phyloP scores from a whole-genome alignment of 2,329 filamentous ascomycete species.

The Aspergillus nomiae region DNA sequence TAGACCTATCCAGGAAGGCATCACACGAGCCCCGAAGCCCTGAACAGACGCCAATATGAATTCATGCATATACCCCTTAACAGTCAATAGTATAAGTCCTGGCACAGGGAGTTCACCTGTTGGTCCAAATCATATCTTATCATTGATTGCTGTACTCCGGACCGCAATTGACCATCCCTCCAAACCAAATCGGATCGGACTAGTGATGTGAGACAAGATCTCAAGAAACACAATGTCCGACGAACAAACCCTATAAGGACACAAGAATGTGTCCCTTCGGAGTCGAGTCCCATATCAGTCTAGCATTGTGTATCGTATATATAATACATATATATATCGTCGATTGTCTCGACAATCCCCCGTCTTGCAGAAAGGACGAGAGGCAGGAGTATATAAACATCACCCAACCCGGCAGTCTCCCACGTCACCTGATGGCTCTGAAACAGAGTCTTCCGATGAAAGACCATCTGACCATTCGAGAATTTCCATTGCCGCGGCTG shows the following conservation, averaged over 20 bases:
- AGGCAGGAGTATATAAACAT: neutral
- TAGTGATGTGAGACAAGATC: neutral
- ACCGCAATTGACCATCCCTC: neutral
- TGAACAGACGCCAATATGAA: neutral
- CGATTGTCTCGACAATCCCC: neutral
- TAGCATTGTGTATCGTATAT: neutral
- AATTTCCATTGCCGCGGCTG: slow-evolving; percentile 5
- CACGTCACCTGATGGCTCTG: neutral
- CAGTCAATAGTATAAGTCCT: neutral
- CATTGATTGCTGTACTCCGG: neutral
- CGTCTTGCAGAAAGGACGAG: neutral
- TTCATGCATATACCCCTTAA: neutral
- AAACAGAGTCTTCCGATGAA: neutral
- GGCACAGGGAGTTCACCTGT: neutral
- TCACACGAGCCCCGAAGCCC: neutral
- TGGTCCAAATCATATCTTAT: neutral
- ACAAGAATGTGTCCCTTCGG: neutral
- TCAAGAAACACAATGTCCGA: neutral
- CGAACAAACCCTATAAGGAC: neutral
- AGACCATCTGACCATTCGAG: slow-evolving; percentile 1
- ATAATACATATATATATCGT: neutral
- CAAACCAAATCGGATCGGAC: neutral
- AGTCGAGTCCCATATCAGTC: neutral
- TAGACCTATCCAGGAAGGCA: neutral
- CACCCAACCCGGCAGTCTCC: neutral